Evolutionary conservation across 176 grass and related monocot species (phyloP).

Genomic region (Echinochloa phyllopogon): DNA sequence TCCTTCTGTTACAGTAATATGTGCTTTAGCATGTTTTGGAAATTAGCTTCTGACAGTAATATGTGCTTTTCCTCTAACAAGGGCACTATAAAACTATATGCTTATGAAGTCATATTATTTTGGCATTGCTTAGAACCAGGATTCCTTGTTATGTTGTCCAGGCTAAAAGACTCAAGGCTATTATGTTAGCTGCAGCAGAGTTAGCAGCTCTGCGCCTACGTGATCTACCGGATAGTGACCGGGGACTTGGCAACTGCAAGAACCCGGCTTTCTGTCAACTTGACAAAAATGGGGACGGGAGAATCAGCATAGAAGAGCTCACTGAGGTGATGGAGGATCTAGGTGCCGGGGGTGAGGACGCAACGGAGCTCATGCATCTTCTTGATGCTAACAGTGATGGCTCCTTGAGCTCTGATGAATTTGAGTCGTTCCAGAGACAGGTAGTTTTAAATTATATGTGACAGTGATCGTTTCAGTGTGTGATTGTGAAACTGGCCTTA

Average conservation of each 20-base stretch:
- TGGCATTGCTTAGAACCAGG: constrained; percentile 20
- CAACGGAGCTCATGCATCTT: constrained; percentile 79
- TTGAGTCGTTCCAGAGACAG: constrained; percentile 90
- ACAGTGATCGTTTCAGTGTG: not conserved
- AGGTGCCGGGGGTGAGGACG: constrained; percentile 78
- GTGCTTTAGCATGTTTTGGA: not conserved
- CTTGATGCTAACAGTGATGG: constrained; percentile 88
- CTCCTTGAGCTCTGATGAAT: constrained; percentile 94
- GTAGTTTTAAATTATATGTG: constrained; percentile 39
- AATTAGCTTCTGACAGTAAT: not conserved
- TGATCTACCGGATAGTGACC: constrained; percentile 60
- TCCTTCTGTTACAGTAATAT: constrained; percentile 16
- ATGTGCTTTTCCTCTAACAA: not conserved
- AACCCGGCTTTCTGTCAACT: constrained; percentile 69
- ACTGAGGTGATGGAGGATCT: constrained; percentile 92
- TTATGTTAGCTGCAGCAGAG: constrained; percentile 88
- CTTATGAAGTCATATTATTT: not conserved
- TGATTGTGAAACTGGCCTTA: not conserved
- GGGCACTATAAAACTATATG: not conserved
- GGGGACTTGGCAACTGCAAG: constrained; percentile 45
- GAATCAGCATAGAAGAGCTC: constrained; percentile 94
- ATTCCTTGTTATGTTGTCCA: constrained; percentile 39
- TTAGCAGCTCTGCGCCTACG: constrained; percentile 81
- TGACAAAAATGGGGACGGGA: constrained; percentile 87
- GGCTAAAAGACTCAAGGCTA: constrained; percentile 75